Evolutionary conservation across 768 basidiomycete species (phyloP).

Genomic region (Cystofilobasidium bisporidii): DNA sequence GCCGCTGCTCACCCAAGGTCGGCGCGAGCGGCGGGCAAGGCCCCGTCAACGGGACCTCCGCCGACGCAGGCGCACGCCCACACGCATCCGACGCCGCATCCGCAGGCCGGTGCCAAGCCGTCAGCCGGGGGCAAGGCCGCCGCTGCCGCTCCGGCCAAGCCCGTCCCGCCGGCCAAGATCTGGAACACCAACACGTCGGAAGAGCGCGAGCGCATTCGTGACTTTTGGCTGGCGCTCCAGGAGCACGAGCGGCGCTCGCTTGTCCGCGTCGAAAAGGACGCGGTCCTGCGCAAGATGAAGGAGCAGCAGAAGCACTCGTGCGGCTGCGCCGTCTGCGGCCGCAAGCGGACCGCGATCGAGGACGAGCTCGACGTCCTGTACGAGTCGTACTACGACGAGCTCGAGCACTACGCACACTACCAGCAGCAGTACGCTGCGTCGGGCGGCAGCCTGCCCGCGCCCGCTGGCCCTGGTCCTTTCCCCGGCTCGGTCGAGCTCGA

Average conservation of each 20-base stretch:
- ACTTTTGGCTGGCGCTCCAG: slow-evolving; percentile 90
- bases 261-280: slow-evolving; percentile 97
- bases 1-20: slow-evolving; percentile 34
- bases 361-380: slow-evolving; percentile 99
- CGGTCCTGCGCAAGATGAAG: slow-evolving; percentile 97
- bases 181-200: slow-evolving; percentile 88
- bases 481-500: slow-evolving; percentile 96
- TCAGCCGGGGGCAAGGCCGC: slow-evolving; percentile 45
- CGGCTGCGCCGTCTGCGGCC: slow-evolving; percentile 87
- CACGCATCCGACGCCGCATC: slow-evolving; percentile 36
- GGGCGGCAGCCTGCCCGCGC: slow-evolving; percentile 70
- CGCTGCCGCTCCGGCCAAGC: slow-evolving; percentile 28
- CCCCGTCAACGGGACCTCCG: slow-evolving; percentile 36
- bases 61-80: slow-evolving; percentile 37
- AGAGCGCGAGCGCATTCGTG: slow-evolving; percentile 93
- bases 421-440: slow-evolving; percentile 62
- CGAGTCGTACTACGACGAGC: slow-evolving; percentile 99
- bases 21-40: slow-evolving; percentile 41
- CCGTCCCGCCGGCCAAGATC: slow-evolving; percentile 52
- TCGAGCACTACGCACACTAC: slow-evolving; percentile 91
- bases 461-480: slow-evolving; percentile 93
- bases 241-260: slow-evolving; percentile 84
- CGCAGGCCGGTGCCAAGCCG: slow-evolving; percentile 42
- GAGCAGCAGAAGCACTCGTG: slow-evolving; percentile 97
- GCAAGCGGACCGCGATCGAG: slow-evolving; percentile 99